phyloP scores from a whole-genome alignment of 2,329 filamentous ascomycete species.

The Coleophoma cylindrospora region DNA sequence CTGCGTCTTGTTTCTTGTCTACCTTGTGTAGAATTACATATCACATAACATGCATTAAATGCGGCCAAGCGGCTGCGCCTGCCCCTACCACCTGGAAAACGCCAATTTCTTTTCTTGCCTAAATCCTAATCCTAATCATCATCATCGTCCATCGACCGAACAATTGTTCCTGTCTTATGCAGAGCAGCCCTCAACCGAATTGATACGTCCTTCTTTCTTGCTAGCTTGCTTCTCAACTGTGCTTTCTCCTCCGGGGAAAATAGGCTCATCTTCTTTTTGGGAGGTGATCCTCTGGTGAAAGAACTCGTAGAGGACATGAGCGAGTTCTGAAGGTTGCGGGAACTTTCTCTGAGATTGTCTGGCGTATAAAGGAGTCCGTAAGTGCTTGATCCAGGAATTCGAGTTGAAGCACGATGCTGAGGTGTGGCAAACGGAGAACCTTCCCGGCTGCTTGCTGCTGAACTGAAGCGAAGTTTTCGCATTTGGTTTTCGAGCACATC shows the following conservation, averaged over 20 bases:
- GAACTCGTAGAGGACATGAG: constrained; percentile 22
- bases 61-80: too few species aligned
- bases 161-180: constrained; percentile 22
- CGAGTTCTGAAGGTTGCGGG: constrained; percentile 20
- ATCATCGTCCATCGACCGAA: constrained; percentile 22
- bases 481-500: constrained; percentile 87
- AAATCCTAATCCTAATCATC: background rate
- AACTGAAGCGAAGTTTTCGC: constrained; percentile 58
- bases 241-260: constrained; percentile 56
- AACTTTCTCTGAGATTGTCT: constrained; percentile 19
- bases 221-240: constrained; percentile 47
- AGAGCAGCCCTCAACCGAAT: constrained; percentile 37
- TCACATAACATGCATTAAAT: too few species aligned
- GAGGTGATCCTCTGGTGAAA: constrained; percentile 20
- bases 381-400: constrained; percentile 17
- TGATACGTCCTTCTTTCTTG: constrained; percentile 47
- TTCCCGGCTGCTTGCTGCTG: constrained; percentile 32
- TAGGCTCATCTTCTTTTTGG: constrained; percentile 57
- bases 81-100: background rate
- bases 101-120: background rate
- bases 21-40: too few species aligned
- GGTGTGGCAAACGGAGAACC: constrained; percentile 34
- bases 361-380: constrained; percentile 23
- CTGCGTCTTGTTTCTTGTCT: too few species aligned
- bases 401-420: constrained; percentile 17